Conservation (phyloP, 2,329 filamentous ascomycete species). For the Pseudofabraea citricarpa region DNA sequence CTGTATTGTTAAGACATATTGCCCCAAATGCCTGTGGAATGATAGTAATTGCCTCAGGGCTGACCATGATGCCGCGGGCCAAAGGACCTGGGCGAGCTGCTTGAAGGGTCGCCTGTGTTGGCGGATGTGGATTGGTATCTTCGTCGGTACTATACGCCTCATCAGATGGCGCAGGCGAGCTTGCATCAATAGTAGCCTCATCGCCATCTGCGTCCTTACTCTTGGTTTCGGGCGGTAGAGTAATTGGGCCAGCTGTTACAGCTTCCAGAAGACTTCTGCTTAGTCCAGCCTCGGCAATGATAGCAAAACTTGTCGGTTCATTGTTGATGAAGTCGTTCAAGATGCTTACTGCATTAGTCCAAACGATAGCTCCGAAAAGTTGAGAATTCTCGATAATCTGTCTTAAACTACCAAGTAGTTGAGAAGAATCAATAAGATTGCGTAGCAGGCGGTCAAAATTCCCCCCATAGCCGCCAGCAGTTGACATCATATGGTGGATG, state of each 20-base stretch:
- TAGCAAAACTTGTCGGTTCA: conserved; percentile 93
- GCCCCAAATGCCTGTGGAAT: conserved; percentile 87
- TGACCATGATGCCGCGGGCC: conserved; percentile 76
- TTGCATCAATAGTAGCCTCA: conserved; percentile 26
- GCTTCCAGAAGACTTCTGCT: conserved; percentile 82
- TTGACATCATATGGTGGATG: conserved; percentile 91
- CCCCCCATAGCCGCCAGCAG: conserved; percentile 61
- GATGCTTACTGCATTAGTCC: conserved; percentile 90
- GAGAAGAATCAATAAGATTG: conserved; percentile 90
- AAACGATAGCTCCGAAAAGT: conserved; percentile 86
- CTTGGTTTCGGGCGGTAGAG: conserved; percentile 26
- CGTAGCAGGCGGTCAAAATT: conserved; percentile 87
- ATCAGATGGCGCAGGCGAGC: conserved; percentile 15
- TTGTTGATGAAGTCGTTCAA: conserved; percentile 97
- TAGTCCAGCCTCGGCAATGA: conserved; percentile 90
- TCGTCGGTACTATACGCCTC: conserved; percentile 31
- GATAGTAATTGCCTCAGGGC: conserved; percentile 79
- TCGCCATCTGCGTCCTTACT: conserved; percentile 15
- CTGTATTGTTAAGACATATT: conserved; percentile 84
- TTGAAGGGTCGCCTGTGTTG: conserved; percentile 44
- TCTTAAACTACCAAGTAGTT: conserved; percentile 72
- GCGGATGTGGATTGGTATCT: conserved; percentile 46
- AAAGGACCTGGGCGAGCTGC: conserved; percentile 38
- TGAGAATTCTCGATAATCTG: conserved; percentile 75
- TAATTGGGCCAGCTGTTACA: conserved; percentile 52